Conservation (phyloP, 768 basidiomycete species). For the Trametes cinnabarina region DNA sequence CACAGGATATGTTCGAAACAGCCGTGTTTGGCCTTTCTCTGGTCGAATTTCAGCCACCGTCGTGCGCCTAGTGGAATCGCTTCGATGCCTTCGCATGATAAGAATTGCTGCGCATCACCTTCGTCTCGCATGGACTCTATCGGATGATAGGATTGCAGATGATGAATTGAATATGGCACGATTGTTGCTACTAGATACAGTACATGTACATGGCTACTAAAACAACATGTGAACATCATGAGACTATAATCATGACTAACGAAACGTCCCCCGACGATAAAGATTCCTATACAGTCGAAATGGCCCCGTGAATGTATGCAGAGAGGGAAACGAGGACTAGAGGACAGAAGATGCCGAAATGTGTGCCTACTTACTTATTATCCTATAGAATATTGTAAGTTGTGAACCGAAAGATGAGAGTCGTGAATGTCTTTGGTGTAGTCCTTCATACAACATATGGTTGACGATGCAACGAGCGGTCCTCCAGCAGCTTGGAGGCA, state of each 20-base stretch:
- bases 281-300: no score
- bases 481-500: constrained; percentile 13
- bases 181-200: constrained; percentile 3
- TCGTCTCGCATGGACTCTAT: no score
- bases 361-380: not conserved
- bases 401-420: not conserved
- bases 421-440: not conserved
- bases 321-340: no score
- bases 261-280: not conserved
- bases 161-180: no score
- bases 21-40: no score
- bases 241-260: not conserved
- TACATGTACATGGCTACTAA: not conserved
- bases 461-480: not conserved
- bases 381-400: not conserved
- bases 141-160: no score
- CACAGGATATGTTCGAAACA: no score
- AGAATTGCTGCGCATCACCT: no score
- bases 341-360: not conserved
- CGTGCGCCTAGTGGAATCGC: no score
- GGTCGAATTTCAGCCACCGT: no score
- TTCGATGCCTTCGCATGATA: no score
- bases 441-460: not conserved
- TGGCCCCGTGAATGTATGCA: no score
- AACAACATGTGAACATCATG: not conserved